These are phyloP conservation scores for Hypoxylon lienhwacheense DNA, from an alignment of 495 filamentous ascomycete species.

Conservation along the genomic window DNA sequence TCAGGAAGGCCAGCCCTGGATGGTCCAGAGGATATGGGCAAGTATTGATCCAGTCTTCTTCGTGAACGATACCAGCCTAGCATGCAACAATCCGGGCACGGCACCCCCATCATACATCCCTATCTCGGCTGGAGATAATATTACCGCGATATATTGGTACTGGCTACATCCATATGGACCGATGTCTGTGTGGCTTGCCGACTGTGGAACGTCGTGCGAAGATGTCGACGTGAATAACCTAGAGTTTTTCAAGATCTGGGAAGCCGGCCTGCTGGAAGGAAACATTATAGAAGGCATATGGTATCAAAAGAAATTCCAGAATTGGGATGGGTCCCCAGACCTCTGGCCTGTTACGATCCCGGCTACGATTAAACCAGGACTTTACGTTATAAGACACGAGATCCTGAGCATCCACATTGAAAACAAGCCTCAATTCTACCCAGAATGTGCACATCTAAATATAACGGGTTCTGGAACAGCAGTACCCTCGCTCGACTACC, in stretches of 20 bases:
- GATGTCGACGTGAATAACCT: constrained; percentile 43
- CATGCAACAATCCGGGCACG: constrained; percentile 50
- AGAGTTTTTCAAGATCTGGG: constrained; percentile 58
- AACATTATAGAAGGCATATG: constrained; percentile 54
- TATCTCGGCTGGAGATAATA: constrained; percentile 45
- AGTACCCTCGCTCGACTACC: constrained; percentile 45
- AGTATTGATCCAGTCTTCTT: constrained; percentile 51
- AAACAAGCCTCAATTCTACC: constrained; percentile 58
- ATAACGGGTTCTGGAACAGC: constrained; percentile 48
- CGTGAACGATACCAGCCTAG: constrained; percentile 39
- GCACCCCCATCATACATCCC: constrained; percentile 49
- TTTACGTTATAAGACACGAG: constrained; percentile 59
- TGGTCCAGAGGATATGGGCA: constrained; percentile 49
- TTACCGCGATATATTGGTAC: constrained; percentile 54
- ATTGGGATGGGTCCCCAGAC: constrained; percentile 47
- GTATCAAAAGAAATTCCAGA: constrained; percentile 55
- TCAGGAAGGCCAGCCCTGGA: constrained; percentile 48
- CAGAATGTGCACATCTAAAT: constrained; percentile 58
- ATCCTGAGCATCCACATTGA: constrained; percentile 57
- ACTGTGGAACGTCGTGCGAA: constrained; percentile 46
- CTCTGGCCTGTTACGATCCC: constrained; percentile 57
- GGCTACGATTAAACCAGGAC: constrained; percentile 46
- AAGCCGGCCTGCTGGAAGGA: constrained; percentile 50
- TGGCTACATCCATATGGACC: constrained; percentile 58
- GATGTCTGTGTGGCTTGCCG: constrained; percentile 53